A percentile compares a stretch with the other conserved stretches of the same genome.
These are phyloP conservation scores for Pseudogymnoascus sp. DNA, from an alignment of 2,329 filamentous ascomycete species.

Conservation along the genomic window DNA sequence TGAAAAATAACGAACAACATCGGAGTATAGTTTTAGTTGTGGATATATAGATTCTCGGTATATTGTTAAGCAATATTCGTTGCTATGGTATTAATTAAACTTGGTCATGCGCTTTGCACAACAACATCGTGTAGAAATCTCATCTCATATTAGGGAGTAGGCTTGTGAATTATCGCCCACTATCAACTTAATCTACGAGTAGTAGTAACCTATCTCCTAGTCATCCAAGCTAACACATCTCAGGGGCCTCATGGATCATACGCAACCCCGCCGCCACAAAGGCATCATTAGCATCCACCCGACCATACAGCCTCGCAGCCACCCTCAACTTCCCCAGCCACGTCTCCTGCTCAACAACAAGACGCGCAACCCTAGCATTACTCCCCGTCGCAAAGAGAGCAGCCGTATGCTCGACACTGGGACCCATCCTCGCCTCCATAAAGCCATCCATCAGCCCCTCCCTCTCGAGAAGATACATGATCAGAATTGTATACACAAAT, in stretches of 20 bases:
- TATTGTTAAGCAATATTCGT: neutral
- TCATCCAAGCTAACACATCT: neutral
- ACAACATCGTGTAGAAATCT: neutral
- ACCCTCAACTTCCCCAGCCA: slow-evolving; percentile 14
- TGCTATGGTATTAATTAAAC: neutral
- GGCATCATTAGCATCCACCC: slow-evolving; percentile 3
- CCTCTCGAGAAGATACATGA: slow-evolving; percentile 5
- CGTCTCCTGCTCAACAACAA: slow-evolving; percentile 14
- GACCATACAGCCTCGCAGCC: slow-evolving; percentile 15
- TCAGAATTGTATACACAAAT: neutral
- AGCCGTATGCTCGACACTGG: slow-evolving; percentile 6
- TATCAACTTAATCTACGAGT: neutral
- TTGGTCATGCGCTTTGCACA: neutral
- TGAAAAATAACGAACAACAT: neutral
- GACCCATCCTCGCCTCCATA: neutral
- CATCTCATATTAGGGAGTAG: neutral
- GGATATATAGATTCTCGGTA: neutral
- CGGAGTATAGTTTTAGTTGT: neutral
- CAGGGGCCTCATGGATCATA: neutral
- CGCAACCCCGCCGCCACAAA: neutral
- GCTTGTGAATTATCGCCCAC: neutral
- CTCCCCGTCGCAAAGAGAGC: slow-evolving; percentile 12
- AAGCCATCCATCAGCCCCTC: slow-evolving; percentile 16
- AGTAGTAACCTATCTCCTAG: neutral
- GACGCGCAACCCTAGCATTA: slow-evolving; percentile 13